phyloP scores from a whole-genome alignment of 768 basidiomycete genomes.

The Phlebiopsis flavidoalba region DNA sequence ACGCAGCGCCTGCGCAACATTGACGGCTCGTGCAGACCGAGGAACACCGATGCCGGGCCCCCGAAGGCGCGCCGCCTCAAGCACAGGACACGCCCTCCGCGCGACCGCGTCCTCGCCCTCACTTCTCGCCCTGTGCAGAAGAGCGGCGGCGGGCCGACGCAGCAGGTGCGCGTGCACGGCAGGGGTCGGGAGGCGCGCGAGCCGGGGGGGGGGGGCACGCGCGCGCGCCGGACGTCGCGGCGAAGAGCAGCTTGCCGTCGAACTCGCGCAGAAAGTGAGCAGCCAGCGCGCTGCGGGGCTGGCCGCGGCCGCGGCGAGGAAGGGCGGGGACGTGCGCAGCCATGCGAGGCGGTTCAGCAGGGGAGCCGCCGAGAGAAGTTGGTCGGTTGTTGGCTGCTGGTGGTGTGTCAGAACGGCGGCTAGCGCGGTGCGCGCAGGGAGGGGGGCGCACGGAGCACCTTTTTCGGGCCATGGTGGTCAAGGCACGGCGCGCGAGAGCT shows the following conservation, averaged over 20 bases:
- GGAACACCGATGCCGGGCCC: slow-evolving; percentile 66
- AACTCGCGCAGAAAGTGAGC: slow-evolving; percentile 72
- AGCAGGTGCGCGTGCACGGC: slow-evolving; percentile 65
- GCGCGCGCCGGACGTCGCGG: slow-evolving; percentile 28
- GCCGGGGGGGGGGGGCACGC: too few species aligned
- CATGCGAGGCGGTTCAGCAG: slow-evolving; percentile 80
- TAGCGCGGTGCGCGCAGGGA: not conserved
- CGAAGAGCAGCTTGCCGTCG: slow-evolving; percentile 62
- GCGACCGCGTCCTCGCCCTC: slow-evolving; percentile 28
- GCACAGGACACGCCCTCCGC: slow-evolving; percentile 23
- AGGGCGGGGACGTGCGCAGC: slow-evolving; percentile 67
- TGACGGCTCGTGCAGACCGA: slow-evolving; percentile 67
- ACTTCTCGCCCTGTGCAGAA: slow-evolving; percentile 66
- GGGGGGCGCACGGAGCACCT: slow-evolving; percentile 7
- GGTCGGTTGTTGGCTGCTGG: slow-evolving; percentile 13
- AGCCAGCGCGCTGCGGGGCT: slow-evolving; percentile 69
- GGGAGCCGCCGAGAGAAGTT: slow-evolving; percentile 59
- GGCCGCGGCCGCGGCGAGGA: slow-evolving; percentile 66
- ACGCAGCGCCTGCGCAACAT: slow-evolving; percentile 46
- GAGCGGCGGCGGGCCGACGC: slow-evolving; percentile 58
- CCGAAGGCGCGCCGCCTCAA: slow-evolving; percentile 57
- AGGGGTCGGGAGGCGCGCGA: slow-evolving; percentile 53
- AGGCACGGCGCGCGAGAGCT: not conserved
- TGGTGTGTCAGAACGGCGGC: not conserved
- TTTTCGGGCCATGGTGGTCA: slow-evolving; percentile 14